Evolutionary conservation across 495 filamentous ascomycete genomes (phyloP), one percentile per base, ranked within the genome.

Genomic region (Lindgomyces ingoldianus): DNA sequence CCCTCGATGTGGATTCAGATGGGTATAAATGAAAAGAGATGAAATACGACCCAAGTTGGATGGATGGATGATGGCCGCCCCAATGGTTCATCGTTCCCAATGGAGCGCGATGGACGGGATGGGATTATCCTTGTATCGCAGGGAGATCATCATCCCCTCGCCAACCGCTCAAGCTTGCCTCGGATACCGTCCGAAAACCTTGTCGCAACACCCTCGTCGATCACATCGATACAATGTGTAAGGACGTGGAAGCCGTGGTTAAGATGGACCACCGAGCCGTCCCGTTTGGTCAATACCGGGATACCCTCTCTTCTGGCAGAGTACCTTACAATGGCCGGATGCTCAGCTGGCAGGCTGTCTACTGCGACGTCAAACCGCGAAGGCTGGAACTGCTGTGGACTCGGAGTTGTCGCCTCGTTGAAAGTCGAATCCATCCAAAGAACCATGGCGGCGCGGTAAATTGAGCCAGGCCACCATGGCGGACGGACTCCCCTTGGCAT

Each of bases 111-210:
- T 39, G 33, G 14, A 39, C 33, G 33, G 33, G 33, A 39, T 14
- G 33, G 33, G 6, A 39, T 14, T 6, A 6, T 39, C 33, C 33
- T 6, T 14, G 14, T 41, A 27, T 33, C 21, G 33, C 19, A 53
- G 9, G 26, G 11, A 25, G 30, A 2, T 11, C 22, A 29, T 68
- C 47, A 73, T 30, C 71, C 67, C 47, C 68, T 62, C 6, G 69
- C 60, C 6, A 78, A 62, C 41, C 64, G 67, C 45, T 74, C 70
- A 42, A 78, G 68, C 63, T 78, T 78, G 11, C 65, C 50, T 26
- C 73, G 62, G 54, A 78, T 74, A 14, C 76, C 76, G 44, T 78
- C 75, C 14, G 75, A 74, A 52, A 78, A 78, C 16, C 75, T 72
- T 1, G 75, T 76, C 62, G 74, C 62, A 3, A 70, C 65, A 29